These are phyloP conservation scores for Beta corolliflora DNA, from an alignment of 179 eudicot genomes.

Conservation along the genomic window DNA sequence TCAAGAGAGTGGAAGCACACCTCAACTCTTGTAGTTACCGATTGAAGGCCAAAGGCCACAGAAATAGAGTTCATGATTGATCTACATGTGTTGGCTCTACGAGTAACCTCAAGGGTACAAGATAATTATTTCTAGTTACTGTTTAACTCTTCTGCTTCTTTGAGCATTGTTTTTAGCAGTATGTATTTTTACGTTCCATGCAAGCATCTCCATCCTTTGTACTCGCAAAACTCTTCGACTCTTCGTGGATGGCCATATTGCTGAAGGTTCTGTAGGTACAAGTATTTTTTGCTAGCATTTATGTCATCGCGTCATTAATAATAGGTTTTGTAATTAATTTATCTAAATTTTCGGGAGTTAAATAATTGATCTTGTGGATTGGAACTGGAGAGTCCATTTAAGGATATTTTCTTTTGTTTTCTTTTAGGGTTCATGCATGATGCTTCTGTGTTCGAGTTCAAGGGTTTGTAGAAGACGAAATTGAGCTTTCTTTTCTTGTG, in stretches of 20 bases:
- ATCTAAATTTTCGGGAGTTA: no score
- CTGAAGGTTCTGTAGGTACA: not conserved
- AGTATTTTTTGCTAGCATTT: not conserved
- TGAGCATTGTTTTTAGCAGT: not conserved
- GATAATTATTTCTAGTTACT: not conserved
- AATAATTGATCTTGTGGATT: no score
- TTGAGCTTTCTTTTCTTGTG: constrained; percentile 3
- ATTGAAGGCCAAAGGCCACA: no score
- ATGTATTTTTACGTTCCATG: not conserved
- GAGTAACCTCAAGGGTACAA: not conserved
- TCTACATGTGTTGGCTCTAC: no score
- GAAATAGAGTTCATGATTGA: no score
- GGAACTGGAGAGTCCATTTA: no score
- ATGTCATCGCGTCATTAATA: not conserved
- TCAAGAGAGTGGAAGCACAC: no score
- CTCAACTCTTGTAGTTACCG: no score
- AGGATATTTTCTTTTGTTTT: not conserved
- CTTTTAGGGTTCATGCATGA: not conserved
- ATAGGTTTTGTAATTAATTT: no score
- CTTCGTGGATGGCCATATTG: not conserved
- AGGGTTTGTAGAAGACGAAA: not conserved
- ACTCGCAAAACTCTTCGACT: not conserved
- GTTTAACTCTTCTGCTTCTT: not conserved
- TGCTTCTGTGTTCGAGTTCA: not conserved
- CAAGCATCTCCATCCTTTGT: not conserved